Evolutionary conservation across 176 grass and related monocot genomes (phyloP), one percentile per base, ranked within the genome.

Genomic region (Oryza australiensis): DNA sequence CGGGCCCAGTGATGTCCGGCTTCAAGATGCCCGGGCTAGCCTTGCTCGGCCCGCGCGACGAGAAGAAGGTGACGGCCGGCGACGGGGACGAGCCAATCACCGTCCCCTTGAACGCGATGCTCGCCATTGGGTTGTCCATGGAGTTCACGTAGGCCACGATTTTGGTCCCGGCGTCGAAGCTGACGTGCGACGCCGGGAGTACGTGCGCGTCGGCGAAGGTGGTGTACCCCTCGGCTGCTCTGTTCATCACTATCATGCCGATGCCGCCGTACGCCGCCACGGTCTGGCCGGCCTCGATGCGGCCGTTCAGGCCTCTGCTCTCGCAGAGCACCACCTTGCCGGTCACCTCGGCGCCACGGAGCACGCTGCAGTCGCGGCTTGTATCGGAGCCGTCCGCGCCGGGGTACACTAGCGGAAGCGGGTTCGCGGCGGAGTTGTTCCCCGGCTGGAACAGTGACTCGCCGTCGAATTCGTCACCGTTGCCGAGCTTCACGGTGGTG

Each of bases 1-100:
- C 95, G 0, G 95, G 95, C 3, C 90, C 95, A 2, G 90, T 93
- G 69, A 98, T 89, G 70, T 98, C 95, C 2, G 95, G 95, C 74
- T 98, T 94, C 24, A 98, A 66, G 57, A 98, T 89, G 29, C 86
- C 83, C 1, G 90, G 90, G 85, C 83, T 89, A 20, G 81, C 81
- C 72, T 80, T 82, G 82, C 86, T 86, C 0, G 95, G 95, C 0
- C 92, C 95, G 5, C 95, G 79, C 34, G 92, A 94, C 35, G 95
- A 98, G 86, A 94, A 98, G 86, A 77, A 91, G 7, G 90, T 74
- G 10, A 98, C 81, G 7, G 82, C 14, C 10, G 88, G 90, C 29
- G 95, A 78, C 12, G 90, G 92, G 37, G 78, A 88, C 41, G 72
- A 82, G 53, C 92, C 84, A 64, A 93, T 84, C 13, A 95, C 46